Base-by-base conservation (phyloP, 352 stramenopile species). In the Lagenidium giganteum region DNA sequence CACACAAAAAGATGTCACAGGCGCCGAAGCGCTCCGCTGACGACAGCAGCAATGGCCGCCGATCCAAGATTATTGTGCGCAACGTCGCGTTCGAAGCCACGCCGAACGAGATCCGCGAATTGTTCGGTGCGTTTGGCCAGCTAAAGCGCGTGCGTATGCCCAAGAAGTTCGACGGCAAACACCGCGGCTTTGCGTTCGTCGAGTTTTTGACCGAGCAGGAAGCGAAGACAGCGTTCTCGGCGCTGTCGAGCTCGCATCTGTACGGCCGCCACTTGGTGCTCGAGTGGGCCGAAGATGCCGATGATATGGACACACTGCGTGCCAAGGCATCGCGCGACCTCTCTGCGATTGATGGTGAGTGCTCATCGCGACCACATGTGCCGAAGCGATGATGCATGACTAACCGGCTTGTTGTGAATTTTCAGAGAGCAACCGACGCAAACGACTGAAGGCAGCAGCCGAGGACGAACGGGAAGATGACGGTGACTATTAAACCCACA, bases 51-150 rank as follows among this genome's bases (percentile, higher is more conserved):
- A 62, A 59, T n/a, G 57, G 61, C 35, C 57, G 62, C 36, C 64
- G 78, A 41, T 98, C 91, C 18, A 99, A 99, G 78, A 87, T 99
- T 29, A 96, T 99, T 31, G 90, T 98, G 29, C 90, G 96, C 39
- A 99, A 99, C 59, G 87, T 99, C 42, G 95, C 96, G 22, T 99
- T 99, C 48, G 93, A 99, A 63, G 96, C 96, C 26, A 98, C 92
- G 25, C 82, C 82, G 26, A 96, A 93, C 42, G 97, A 99, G 49
- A 77, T 99, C 32, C 79, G 96, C 8, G 83, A 98, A 67, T 75
- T 99, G 11, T 99, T 99, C 64, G 93, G 76, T 17, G 87, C 86
- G 4, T 99, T 98, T 52, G 96, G 96, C 6, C 88, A 98, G 61
- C 73, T 99, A 25, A 98, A 98, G 61, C 96, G 85, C 39, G 88